Evolutionary conservation across 164 flowering plant species (phyloP).

Genomic region (Macadamia tetraphylla): DNA sequence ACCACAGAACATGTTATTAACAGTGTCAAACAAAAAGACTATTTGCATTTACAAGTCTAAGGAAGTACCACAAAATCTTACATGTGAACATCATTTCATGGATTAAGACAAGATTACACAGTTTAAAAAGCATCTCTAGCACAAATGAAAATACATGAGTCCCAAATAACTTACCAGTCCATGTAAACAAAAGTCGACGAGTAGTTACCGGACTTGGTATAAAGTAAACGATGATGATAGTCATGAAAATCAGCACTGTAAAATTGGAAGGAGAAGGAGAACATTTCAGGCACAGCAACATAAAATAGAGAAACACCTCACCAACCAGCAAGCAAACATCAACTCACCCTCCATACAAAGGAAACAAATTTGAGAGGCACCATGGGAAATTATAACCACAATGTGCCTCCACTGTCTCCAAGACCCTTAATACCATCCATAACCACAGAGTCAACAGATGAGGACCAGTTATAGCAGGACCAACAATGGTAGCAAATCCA

Average conservation of each 20-base stretch:
- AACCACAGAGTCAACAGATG: constrained; percentile 91
- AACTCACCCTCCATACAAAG: constrained; percentile 91
- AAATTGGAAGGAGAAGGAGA: constrained; percentile 7
- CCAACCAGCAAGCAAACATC: neutral
- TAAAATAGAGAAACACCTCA: neutral
- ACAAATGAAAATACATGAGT: neutral
- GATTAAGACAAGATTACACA: too few species aligned
- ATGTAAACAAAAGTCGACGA: constrained; percentile 92
- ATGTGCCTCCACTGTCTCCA: constrained; percentile 99
- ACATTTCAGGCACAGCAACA: constrained; percentile 5
- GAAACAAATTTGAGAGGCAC: constrained; percentile 86
- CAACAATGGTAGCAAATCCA: constrained; percentile 95
- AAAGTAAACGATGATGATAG: constrained; percentile 94
- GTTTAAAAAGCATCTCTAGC: too few species aligned
- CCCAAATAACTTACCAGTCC: constrained; percentile 68
- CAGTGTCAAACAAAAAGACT: too few species aligned
- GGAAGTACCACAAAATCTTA: too few species aligned
- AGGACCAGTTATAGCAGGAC: constrained; percentile 98
- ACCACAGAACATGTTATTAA: too few species aligned
- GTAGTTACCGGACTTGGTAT: constrained; percentile 95
- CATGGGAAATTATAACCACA: constrained; percentile 99
- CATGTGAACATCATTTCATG: too few species aligned
- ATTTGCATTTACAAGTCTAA: too few species aligned
- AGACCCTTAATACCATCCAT: constrained; percentile 91
- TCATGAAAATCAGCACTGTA: constrained; percentile 95